A percentile compares a stretch with the other conserved stretches of the same genome.
phyloP scores from a whole-genome alignment of 106 monocot species.

The Apostasia ramifera region DNA sequence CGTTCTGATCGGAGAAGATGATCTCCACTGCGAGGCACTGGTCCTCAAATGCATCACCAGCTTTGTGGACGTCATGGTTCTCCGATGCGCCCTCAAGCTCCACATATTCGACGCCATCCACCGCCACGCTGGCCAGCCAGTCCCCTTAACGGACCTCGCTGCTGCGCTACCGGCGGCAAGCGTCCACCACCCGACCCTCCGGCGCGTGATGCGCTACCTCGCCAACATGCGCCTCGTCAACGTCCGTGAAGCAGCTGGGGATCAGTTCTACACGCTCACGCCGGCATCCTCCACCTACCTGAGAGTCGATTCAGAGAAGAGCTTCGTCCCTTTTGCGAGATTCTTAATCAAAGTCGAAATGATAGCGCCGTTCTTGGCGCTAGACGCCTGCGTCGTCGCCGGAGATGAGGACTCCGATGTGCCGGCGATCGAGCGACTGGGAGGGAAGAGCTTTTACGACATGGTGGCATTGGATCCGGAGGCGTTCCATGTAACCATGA shows the following conservation, averaged over 20 bases:
- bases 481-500: conserved; percentile 13
- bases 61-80: conserved; percentile 5
- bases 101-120: conserved; percentile 17
- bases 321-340: background rate
- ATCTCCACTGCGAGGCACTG: background rate
- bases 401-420: background rate
- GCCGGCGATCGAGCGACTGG: background rate
- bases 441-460: conserved; percentile 3
- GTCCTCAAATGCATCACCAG: background rate
- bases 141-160: conserved; percentile 9
- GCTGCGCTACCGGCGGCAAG: background rate
- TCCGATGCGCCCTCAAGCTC: conserved; percentile 21
- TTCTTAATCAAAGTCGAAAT: background rate
- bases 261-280: background rate
- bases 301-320: background rate
- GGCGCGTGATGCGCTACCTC: conserved; percentile 12
- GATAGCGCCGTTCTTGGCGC: background rate
- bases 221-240: background rate
- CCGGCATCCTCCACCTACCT: conserved; percentile 1
- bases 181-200: background rate
- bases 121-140: background rate
- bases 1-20: background rate
- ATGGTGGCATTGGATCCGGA: background rate
- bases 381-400: background rate
- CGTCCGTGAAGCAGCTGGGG: background rate